phyloP scores from a whole-genome alignment of 768 basidiomycete genomes.

The Lepiota brunneoincarnata region DNA sequence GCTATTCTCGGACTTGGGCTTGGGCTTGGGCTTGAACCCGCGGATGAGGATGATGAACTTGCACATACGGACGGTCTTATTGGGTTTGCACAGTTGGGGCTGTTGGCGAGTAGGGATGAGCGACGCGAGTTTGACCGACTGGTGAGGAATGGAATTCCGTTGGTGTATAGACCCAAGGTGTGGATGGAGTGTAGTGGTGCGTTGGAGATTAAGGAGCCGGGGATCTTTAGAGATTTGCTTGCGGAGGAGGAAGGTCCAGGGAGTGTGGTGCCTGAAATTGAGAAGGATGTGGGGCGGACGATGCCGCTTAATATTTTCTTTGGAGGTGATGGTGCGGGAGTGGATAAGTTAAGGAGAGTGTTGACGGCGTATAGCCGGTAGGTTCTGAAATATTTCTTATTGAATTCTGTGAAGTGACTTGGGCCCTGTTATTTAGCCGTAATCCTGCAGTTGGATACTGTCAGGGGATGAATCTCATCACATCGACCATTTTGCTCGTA shows the following conservation, averaged over 20 bases:
- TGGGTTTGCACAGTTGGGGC: slow-evolving; percentile 86
- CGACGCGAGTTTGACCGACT: slow-evolving; percentile 77
- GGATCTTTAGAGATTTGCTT: slow-evolving; percentile 84
- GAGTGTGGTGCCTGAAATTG: slow-evolving; percentile 75
- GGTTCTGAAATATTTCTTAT: slow-evolving; percentile 24
- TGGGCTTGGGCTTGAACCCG: slow-evolving; percentile 20
- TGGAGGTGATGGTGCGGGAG: slow-evolving; percentile 94
- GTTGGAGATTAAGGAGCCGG: slow-evolving; percentile 89
- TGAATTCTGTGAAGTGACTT: background rate
- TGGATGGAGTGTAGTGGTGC: slow-evolving; percentile 96
- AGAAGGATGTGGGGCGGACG: slow-evolving; percentile 91
- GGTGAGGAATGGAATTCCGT: slow-evolving; percentile 83
- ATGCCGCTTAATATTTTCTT: slow-evolving; percentile 97
- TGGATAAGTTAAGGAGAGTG: slow-evolving; percentile 86
- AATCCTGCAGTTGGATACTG: slow-evolving; percentile 93
- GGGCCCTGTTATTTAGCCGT: slow-evolving; percentile 49
- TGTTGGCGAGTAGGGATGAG: slow-evolving; percentile 74
- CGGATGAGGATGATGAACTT: slow-evolving; percentile 69
- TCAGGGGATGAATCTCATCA: slow-evolving; percentile 94
- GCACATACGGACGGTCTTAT: slow-evolving; percentile 83
- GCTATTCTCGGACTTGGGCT: slow-evolving; percentile 65
- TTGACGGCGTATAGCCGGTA: slow-evolving; percentile 91
- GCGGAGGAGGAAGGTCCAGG: slow-evolving; percentile 38
- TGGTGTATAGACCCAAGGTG: slow-evolving; percentile 82
- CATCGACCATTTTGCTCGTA: slow-evolving; percentile 89